phyloP scores from a whole-genome alignment of 2,329 filamentous ascomycete species.

The Fusarium pilosicola region DNA sequence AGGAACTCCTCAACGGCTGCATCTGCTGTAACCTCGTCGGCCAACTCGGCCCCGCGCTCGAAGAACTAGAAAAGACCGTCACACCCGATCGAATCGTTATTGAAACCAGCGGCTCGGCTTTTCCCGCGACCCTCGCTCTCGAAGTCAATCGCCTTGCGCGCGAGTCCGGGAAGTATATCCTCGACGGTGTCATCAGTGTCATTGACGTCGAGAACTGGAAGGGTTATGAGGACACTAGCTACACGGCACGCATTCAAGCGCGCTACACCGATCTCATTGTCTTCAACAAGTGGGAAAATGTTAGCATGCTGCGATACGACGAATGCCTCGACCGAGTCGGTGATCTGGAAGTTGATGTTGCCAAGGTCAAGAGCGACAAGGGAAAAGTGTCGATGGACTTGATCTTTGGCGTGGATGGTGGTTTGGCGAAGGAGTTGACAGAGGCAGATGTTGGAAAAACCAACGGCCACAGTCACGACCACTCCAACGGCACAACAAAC shows the following conservation, averaged over 20 bases:
- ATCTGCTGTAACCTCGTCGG: conserved; percentile 99
- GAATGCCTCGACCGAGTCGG: conserved; percentile 81
- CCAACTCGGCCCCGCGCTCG: conserved; percentile 82
- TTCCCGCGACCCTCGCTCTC: conserved; percentile 89
- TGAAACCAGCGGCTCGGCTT: conserved; percentile 90
- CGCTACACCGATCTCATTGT: conserved; percentile 90
- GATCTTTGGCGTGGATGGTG: conserved; percentile 88
- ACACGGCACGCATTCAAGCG: conserved; percentile 88
- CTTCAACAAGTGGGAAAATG: conserved; percentile 91
- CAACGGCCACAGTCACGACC: conserved; percentile 48
- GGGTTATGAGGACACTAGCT: conserved; percentile 90
- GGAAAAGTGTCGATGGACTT: conserved; percentile 82
- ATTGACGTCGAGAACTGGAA: conserved; percentile 96
- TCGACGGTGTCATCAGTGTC: conserved; percentile 90
- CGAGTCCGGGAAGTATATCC: conserved; percentile 74
- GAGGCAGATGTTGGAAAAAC: conserved; percentile 51
- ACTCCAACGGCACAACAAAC: conserved; percentile 51
- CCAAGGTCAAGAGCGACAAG: conserved; percentile 85
- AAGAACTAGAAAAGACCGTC: conserved; percentile 70
- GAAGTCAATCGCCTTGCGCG: conserved; percentile 83
- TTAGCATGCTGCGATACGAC: conserved; percentile 78
- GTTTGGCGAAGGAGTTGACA: conserved; percentile 69
- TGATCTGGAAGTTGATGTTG: conserved; percentile 81
- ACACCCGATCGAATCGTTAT: conserved; percentile 87
- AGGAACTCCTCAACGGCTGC: conserved; percentile 94